Evolutionary conservation across 2,329 filamentous ascomycete species (phyloP).

Genomic region (Hymenotorrendiella dingleyae): DNA sequence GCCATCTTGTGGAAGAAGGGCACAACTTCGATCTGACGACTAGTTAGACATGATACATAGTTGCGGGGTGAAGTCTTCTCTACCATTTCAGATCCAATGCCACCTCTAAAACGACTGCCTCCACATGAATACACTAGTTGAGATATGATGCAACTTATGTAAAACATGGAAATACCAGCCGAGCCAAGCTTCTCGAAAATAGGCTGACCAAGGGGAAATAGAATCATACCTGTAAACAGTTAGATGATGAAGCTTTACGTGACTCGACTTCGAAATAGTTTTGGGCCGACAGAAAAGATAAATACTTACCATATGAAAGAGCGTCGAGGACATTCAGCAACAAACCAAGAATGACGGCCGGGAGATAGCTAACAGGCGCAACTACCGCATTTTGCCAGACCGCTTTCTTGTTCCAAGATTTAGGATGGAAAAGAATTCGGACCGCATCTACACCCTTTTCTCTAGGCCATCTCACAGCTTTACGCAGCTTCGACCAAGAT

Average conservation of each 20-base stretch:
- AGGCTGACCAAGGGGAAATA: slow-evolving; percentile 84
- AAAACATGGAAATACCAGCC: slow-evolving; percentile 97
- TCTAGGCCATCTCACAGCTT: slow-evolving; percentile 18
- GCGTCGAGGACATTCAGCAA: slow-evolving; percentile 92
- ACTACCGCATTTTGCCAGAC: slow-evolving; percentile 61
- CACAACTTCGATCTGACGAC: slow-evolving; percentile 80
- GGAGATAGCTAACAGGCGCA: slow-evolving; percentile 65
- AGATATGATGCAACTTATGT: slow-evolving; percentile 92
- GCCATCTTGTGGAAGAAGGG: slow-evolving; percentile 99
- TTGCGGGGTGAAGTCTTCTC: no score
- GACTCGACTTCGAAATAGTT: no score
- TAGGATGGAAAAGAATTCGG: slow-evolving; percentile 48
- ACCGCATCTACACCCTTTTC: slow-evolving; percentile 18
- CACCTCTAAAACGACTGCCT: slow-evolving; percentile 83
- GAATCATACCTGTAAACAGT: slow-evolving; percentile 63
- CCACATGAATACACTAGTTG: slow-evolving; percentile 82
- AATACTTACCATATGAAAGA: slow-evolving; percentile 71
- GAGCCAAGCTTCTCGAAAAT: slow-evolving; percentile 82
- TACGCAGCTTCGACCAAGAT: slow-evolving; percentile 28
- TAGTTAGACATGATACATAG: no score
- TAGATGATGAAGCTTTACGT: no score
- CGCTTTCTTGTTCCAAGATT: slow-evolving; percentile 62
- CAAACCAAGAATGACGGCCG: slow-evolving; percentile 81
- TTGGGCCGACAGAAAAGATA: no score
- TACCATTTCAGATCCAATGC: slow-evolving; percentile 89